These are phyloP conservation scores for Ustilago curta DNA, from an alignment of 1,284 basidiomycete genomes.

Conservation along the genomic window DNA sequence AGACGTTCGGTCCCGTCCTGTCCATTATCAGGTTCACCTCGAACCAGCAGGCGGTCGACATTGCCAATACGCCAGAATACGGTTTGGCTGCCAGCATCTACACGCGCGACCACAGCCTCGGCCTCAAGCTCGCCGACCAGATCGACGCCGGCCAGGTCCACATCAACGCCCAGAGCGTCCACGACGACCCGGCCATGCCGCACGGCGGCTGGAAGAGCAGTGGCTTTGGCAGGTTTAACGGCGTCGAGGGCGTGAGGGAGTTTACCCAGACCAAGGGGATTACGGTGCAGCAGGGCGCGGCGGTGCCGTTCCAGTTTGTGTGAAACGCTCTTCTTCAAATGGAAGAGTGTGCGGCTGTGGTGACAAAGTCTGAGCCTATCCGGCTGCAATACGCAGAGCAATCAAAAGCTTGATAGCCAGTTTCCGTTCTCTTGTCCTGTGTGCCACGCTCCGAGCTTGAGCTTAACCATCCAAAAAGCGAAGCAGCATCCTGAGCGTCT, in stretches of 20 bases:
- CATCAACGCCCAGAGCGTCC: slow-evolving; percentile 58
- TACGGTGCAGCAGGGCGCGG: slow-evolving; percentile 70
- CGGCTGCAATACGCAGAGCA: too few species aligned
- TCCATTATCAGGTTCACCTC: slow-evolving; percentile 81
- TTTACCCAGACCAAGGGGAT: slow-evolving; percentile 89
- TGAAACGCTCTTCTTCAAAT: background rate
- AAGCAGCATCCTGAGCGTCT: slow-evolving; percentile 43
- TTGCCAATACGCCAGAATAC: slow-evolving; percentile 74
- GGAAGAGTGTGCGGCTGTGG: too few species aligned
- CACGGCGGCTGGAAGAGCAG: slow-evolving; percentile 80
- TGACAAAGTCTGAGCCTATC: too few species aligned
- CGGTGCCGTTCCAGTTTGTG: slow-evolving; percentile 34
- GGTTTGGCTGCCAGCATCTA: slow-evolving; percentile 74
- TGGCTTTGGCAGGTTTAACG: slow-evolving; percentile 70
- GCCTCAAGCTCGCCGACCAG: slow-evolving; percentile 73
- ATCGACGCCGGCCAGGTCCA: slow-evolving; percentile 70
- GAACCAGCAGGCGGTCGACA: slow-evolving; percentile 76
- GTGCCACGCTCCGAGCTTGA: background rate
- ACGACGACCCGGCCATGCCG: slow-evolving; percentile 46
- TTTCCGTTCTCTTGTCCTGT: too few species aligned
- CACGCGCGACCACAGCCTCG: slow-evolving; percentile 73
- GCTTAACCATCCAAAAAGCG: slow-evolving; percentile 26
- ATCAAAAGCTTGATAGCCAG: too few species aligned
- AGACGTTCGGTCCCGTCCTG: slow-evolving; percentile 89
- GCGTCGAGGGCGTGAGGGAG: slow-evolving; percentile 87